Evolutionary conservation across 2,329 filamentous ascomycete species (phyloP).

Genomic region (Arthrinium puccinioides): DNA sequence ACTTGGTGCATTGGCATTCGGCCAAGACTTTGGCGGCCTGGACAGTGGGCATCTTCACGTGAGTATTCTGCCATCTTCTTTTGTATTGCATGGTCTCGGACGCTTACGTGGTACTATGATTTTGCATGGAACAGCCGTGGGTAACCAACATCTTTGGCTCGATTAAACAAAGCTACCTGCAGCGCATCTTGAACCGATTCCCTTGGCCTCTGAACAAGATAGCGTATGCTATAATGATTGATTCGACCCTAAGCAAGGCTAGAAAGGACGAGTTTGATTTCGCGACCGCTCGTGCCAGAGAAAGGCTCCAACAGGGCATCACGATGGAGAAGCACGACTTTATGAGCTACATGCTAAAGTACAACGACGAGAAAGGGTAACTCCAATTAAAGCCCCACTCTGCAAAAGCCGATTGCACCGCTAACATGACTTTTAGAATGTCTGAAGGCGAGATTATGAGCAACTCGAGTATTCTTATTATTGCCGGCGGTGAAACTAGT

Average conservation of each 20-base stretch:
- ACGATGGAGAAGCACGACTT: not conserved
- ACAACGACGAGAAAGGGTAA: not conserved
- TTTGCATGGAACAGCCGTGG: no score
- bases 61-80: not conserved
- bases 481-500: conserved; percentile 44
- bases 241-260: not conserved
- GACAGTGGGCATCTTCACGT: not conserved
- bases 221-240: not conserved
- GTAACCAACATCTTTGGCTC: not conserved
- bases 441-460: conserved; percentile 8
- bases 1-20: not conserved
- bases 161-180: not conserved
- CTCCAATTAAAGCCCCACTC: no score
- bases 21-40: not conserved
- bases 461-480: conserved; percentile 25
- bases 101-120: no score
- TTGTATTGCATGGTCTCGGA: not conserved
- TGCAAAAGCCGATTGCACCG: not conserved
- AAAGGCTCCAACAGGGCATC: not conserved
- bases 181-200: not conserved
- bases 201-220: not conserved
- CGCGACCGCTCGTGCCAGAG: not conserved
- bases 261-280: not conserved
- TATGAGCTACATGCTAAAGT: conserved; percentile 1
- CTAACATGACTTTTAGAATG: not conserved